Conservation (phyloP, 441 rosid species). For the Corymbia citriodora region DNA sequence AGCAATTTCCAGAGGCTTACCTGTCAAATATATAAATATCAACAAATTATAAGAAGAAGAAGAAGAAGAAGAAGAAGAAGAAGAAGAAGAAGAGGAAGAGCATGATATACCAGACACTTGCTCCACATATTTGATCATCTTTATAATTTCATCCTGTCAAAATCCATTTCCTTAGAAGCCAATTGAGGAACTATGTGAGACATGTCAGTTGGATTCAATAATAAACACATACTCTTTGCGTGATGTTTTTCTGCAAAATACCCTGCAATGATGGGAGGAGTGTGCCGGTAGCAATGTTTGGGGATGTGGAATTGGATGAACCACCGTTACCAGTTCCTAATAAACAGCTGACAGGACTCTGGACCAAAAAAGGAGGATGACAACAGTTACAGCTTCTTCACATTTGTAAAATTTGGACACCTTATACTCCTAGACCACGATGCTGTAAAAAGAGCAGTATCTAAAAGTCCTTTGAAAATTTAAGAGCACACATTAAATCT, state of each 20-base stretch:
- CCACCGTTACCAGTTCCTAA: slow-evolving; percentile 40
- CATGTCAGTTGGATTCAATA: background rate
- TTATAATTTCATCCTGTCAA: slow-evolving; percentile 84
- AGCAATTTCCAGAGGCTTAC: slow-evolving; percentile 49
- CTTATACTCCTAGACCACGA: background rate
- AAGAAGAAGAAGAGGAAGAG: background rate
- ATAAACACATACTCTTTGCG: slow-evolving; percentile 60
- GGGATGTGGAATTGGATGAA: slow-evolving; percentile 36
- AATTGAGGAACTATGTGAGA: background rate
- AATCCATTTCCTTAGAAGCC: background rate
- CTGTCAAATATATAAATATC: slow-evolving; percentile 21
- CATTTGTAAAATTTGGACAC: slow-evolving; percentile 22
- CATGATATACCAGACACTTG: slow-evolving; percentile 61
- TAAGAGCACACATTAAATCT: background rate
- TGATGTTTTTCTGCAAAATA: slow-evolving; percentile 74
- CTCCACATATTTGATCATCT: slow-evolving; percentile 76
- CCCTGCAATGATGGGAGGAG: slow-evolving; percentile 74
- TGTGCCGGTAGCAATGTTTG: slow-evolving; percentile 32
- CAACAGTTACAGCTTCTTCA: slow-evolving; percentile 35
- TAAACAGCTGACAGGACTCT: slow-evolving; percentile 62
- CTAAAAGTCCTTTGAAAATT: background rate
- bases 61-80: background rate
- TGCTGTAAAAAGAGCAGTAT: background rate
- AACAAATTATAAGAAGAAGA: background rate
- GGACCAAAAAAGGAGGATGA: slow-evolving; percentile 23